These are phyloP conservation scores for Cornus kousa DNA, from an alignment of 148 eudicot species.

Conservation along the genomic window DNA sequence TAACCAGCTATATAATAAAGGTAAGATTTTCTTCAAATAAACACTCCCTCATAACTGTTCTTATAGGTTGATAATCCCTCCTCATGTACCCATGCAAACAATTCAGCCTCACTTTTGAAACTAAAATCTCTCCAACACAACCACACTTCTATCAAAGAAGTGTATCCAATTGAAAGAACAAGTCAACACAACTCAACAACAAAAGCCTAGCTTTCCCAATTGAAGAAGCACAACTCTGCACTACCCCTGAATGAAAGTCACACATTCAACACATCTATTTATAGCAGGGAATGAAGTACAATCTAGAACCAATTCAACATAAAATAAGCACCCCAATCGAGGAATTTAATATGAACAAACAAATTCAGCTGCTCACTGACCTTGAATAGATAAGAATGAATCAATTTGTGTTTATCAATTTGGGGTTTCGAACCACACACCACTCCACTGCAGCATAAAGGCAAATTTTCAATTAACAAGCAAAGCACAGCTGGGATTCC, in stretches of 20 bases:
- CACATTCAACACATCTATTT: neutral
- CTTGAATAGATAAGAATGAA: neutral
- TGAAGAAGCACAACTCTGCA: conserved; percentile 11
- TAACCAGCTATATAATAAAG: neutral
- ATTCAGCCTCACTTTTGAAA: neutral
- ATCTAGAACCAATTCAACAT: neutral
- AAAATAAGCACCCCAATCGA: neutral
- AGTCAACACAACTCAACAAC: neutral
- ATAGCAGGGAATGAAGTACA: neutral
- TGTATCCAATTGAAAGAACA: neutral
- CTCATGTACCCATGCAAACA: conserved; percentile 7
- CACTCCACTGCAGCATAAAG: conserved; percentile 7
- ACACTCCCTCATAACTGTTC: neutral
- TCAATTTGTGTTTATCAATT: neutral
- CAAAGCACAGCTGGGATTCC: neutral
- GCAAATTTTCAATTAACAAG: neutral
- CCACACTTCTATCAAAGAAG: conserved; percentile 2
- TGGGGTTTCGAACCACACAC: conserved; percentile 5
- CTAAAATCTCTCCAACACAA: neutral
- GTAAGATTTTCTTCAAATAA: neutral
- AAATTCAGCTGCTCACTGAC: neutral
- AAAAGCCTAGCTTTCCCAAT: neutral
- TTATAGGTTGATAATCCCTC: neutral
- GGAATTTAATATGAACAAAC: neutral
- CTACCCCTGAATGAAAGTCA: conserved; percentile 7